Conservation (phyloP, 768 basidiomycete genomes). For the Tylopilus intermedius region DNA sequence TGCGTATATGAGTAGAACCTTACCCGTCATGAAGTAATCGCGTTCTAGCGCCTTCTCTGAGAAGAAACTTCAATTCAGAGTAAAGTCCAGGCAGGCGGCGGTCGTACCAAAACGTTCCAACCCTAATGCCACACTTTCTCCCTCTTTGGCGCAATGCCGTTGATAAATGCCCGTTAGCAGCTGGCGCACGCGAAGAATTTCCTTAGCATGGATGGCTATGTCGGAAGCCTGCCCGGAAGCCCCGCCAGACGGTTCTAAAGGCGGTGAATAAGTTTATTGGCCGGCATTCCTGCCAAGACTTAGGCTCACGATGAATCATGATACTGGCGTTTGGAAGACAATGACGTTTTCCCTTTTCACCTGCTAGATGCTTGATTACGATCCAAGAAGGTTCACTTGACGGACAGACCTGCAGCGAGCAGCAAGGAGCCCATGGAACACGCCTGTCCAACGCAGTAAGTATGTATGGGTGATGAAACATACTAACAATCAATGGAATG, state of each 20-base stretch:
- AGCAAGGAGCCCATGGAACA: slow-evolving; percentile 95
- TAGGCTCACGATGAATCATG: slow-evolving; percentile 90
- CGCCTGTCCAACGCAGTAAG: slow-evolving; percentile 93
- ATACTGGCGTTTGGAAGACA: slow-evolving; percentile 91
- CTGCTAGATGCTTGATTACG: slow-evolving; percentile 27
- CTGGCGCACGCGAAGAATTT: slow-evolving; percentile 86
- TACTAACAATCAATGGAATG: slow-evolving; percentile 49
- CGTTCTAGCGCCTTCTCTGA: slow-evolving; percentile 85
- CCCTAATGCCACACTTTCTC: slow-evolving; percentile 60
- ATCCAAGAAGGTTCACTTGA: slow-evolving; percentile 6
- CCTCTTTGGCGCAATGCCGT: slow-evolving; percentile 67
- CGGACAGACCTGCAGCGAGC: slow-evolving; percentile 64
- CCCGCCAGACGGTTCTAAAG: slow-evolving; percentile 89
- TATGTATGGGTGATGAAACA: slow-evolving; percentile 91
- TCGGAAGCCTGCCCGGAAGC: slow-evolving; percentile 94
- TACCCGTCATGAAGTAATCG: slow-evolving; percentile 94
- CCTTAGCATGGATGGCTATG: slow-evolving; percentile 95
- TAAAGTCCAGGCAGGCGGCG: slow-evolving; percentile 19
- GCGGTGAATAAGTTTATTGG: slow-evolving; percentile 7
- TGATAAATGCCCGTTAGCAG: slow-evolving; percentile 86
- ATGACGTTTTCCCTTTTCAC: slow-evolving; percentile 86
- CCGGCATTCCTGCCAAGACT: background rate
- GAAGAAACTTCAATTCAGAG: slow-evolving; percentile 16
- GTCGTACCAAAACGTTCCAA: slow-evolving; percentile 73
- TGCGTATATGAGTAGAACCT: slow-evolving; percentile 4